These are phyloP conservation scores for Penicillium italicum DNA, from an alignment of 2,329 filamentous ascomycete species.

Conservation along the genomic window DNA sequence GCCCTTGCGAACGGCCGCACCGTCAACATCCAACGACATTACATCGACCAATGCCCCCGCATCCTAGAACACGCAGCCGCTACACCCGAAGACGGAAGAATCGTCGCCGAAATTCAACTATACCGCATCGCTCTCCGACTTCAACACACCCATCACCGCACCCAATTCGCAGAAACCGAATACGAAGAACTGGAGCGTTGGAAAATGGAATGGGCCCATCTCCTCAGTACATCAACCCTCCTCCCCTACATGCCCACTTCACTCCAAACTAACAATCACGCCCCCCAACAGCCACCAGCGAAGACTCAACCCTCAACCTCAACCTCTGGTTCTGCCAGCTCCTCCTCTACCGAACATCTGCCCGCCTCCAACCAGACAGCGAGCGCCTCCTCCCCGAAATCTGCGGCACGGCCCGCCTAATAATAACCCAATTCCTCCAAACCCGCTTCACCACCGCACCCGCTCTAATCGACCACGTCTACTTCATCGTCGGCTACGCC, in stretches of 20 bases:
- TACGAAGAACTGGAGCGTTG: constrained; percentile 35
- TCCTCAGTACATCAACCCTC: constrained; percentile 26
- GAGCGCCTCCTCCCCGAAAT: constrained; percentile 29
- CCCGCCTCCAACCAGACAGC: constrained; percentile 25
- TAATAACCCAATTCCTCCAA: constrained; percentile 30
- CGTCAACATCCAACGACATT: constrained; percentile 29
- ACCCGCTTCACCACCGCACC: constrained; percentile 32
- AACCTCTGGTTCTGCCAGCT: constrained; percentile 37
- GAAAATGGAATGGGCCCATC: constrained; percentile 36
- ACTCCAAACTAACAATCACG: neutral
- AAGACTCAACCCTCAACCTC: constrained; percentile 32
- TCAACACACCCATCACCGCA: constrained; percentile 25
- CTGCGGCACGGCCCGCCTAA: constrained; percentile 30
- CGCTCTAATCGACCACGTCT: constrained; percentile 31
- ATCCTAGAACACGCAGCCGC: constrained; percentile 31
- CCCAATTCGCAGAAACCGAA: constrained; percentile 26
- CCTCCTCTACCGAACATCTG: constrained; percentile 33
- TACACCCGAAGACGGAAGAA: constrained; percentile 29
- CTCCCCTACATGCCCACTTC: neutral
- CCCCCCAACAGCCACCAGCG: constrained; percentile 23
- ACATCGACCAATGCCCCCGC: constrained; percentile 31
- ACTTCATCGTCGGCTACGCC: constrained; percentile 35
- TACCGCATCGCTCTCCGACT: constrained; percentile 30
- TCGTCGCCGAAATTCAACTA: constrained; percentile 34
- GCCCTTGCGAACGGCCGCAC: constrained; percentile 33